These are phyloP conservation scores for Lactifluus rugatus DNA, from an alignment of 768 basidiomycete genomes.

Conservation along the genomic window DNA sequence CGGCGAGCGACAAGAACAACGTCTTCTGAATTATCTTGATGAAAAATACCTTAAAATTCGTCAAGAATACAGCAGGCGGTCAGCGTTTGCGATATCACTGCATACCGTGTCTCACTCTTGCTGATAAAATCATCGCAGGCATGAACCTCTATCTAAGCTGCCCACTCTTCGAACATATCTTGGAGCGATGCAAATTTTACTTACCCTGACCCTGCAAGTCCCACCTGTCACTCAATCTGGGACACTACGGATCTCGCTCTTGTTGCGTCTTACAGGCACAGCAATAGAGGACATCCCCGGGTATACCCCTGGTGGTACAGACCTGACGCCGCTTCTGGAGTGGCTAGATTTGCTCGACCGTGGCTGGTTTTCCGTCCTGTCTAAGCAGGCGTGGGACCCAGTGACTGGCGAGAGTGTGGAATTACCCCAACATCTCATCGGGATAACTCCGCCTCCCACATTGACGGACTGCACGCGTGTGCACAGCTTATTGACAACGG, in stretches of 20 bases:
- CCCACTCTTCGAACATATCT: constrained; percentile 55
- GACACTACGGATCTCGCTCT: constrained; percentile 50
- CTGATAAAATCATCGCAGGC: constrained; percentile 23
- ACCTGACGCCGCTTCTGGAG: constrained; percentile 46
- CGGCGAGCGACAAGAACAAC: constrained; percentile 44
- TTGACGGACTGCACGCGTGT: constrained; percentile 69
- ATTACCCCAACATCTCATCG: constrained; percentile 33
- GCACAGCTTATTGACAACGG: constrained; percentile 52
- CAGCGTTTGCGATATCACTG: constrained; percentile 20
- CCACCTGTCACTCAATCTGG: constrained; percentile 67
- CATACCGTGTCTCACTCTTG: not conserved
- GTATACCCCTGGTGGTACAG: constrained; percentile 39
- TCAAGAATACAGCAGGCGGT: constrained; percentile 72
- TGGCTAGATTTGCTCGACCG: constrained; percentile 68
- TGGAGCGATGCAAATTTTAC: constrained; percentile 41
- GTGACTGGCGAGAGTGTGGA: constrained; percentile 32
- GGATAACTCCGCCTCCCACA: constrained; percentile 36
- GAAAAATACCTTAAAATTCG: constrained; percentile 54
- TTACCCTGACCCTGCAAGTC: constrained; percentile 60
- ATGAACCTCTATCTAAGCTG: constrained; percentile 39
- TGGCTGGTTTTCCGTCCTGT: constrained; percentile 61
- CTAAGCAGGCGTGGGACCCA: constrained; percentile 59
- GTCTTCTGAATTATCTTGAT: constrained; percentile 56
- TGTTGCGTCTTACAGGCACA: constrained; percentile 68
- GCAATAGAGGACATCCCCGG: constrained; percentile 50